phyloP scores from a whole-genome alignment of 2,329 filamentous ascomycete species.

The Diaporthe sp. region DNA sequence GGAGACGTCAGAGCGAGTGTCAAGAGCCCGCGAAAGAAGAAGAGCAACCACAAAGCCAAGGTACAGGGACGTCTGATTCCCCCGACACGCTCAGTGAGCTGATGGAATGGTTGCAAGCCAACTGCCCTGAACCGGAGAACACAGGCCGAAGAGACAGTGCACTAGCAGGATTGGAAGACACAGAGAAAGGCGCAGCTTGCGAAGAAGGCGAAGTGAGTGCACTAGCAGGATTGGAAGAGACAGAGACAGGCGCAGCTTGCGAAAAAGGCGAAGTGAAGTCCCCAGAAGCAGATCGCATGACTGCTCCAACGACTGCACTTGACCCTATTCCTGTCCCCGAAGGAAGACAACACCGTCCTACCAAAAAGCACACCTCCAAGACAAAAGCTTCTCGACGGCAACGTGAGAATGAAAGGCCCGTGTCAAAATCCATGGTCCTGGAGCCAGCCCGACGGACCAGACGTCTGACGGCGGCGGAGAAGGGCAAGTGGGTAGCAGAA shows the following conservation, averaged over 20 bases:
- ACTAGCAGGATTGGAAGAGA: neutral
- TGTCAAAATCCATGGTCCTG: neutral
- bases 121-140: neutral
- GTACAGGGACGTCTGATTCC: no score
- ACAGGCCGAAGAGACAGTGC: neutral
- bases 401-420: no score
- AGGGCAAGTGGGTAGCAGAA: neutral
- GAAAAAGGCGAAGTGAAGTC: neutral
- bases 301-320: neutral
- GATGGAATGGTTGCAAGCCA: no score
- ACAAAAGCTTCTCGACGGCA: no score
- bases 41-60: neutral
- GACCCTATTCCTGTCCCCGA: neutral
- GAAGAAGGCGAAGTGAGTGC: neutral
- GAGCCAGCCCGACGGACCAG: neutral
- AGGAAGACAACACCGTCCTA: no score
- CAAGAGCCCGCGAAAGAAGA: neutral
- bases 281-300: neutral
- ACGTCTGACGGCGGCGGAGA: neutral
- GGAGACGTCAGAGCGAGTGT: neutral
- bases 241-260: neutral
- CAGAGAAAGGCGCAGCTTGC: neutral
- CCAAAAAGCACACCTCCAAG: neutral
- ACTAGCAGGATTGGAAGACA: neutral
- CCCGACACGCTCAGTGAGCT: neutral